phyloP scores from a whole-genome alignment of 176 grass and related monocot species.

The Microstegium vimineum region DNA sequence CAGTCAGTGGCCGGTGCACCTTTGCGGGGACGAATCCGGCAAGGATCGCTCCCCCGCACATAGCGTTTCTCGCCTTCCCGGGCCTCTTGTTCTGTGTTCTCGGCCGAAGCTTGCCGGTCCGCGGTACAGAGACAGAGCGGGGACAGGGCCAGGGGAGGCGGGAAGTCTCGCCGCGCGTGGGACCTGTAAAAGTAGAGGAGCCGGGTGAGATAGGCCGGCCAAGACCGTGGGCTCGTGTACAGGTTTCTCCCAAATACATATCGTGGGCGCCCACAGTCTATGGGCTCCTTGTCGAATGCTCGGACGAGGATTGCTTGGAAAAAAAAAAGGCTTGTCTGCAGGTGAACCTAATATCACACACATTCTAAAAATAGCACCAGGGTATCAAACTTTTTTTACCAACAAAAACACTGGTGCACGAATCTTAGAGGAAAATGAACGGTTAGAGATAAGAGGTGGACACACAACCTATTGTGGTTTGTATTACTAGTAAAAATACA shows the following conservation, averaged over 20 bases:
- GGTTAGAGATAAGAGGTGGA: too few relatives aligned
- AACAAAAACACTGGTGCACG: too few relatives aligned
- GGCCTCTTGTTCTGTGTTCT: not conserved
- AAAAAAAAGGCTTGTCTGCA: too few relatives aligned
- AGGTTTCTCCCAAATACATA: not conserved
- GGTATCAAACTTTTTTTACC: too few relatives aligned
- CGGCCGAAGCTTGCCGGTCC: not conserved
- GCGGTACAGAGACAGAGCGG: not conserved
- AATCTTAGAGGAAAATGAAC: too few relatives aligned
- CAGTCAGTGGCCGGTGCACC: slow-evolving; percentile 20
- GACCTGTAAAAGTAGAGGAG: not conserved
- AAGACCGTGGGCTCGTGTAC: not conserved
- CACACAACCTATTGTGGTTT: too few relatives aligned
- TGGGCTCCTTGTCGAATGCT: not conserved
- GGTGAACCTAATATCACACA: too few relatives aligned
- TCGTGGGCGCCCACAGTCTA: slow-evolving; percentile 19
- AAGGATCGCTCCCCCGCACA: slow-evolving; percentile 64
- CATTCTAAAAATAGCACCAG: too few relatives aligned
- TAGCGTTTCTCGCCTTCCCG: not conserved
- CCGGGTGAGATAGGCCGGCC: not conserved
- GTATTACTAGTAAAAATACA: too few relatives aligned
- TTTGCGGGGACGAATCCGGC: not conserved
- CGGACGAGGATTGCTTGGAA: too few relatives aligned
- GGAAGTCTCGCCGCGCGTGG: too few relatives aligned
- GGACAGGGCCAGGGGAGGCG: too few relatives aligned